Evolutionary conservation across 1,284 basidiomycete species (phyloP).

Genomic region (Tylopilus sp.): DNA sequence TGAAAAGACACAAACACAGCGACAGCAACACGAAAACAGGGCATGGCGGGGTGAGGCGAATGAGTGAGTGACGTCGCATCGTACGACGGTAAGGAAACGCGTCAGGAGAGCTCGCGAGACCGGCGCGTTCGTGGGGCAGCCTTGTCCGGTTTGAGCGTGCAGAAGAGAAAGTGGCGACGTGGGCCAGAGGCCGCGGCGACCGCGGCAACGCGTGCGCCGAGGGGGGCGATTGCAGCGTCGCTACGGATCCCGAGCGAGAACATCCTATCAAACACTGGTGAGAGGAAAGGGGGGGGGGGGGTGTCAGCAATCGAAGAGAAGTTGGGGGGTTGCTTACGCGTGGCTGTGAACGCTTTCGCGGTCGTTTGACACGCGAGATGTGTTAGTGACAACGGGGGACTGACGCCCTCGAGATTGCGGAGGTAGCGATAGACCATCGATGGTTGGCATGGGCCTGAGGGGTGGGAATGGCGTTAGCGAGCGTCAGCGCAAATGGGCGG

Average conservation of each 20-base stretch:
- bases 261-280: conserved; percentile 85
- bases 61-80: background rate
- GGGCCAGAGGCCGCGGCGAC: conserved; percentile 63
- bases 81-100: background rate
- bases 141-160: conserved; percentile 59
- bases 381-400: conserved; percentile 73
- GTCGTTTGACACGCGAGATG: conserved; percentile 84
- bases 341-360: conserved; percentile 82
- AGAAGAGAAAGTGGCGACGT: conserved; percentile 76
- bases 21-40: background rate
- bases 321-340: conserved; percentile 47
- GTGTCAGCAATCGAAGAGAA: background rate
- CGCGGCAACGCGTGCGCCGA: conserved; percentile 59
- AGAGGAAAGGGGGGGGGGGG: background rate
- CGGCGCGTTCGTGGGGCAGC: conserved; percentile 35
- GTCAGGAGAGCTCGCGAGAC: conserved; percentile 28
- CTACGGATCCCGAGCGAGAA: conserved; percentile 78
- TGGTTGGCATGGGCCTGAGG: conserved; percentile 72
- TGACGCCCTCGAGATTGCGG: conserved; percentile 76
- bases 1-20: background rate
- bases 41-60: background rate
- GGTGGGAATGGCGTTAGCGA: background rate
- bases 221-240: conserved; percentile 58
- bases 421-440: conserved; percentile 88
- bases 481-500: background rate